These are phyloP conservation scores for Quercus aquifolioides DNA, from an alignment of 306 rosid genomes.

Conservation along the genomic window DNA sequence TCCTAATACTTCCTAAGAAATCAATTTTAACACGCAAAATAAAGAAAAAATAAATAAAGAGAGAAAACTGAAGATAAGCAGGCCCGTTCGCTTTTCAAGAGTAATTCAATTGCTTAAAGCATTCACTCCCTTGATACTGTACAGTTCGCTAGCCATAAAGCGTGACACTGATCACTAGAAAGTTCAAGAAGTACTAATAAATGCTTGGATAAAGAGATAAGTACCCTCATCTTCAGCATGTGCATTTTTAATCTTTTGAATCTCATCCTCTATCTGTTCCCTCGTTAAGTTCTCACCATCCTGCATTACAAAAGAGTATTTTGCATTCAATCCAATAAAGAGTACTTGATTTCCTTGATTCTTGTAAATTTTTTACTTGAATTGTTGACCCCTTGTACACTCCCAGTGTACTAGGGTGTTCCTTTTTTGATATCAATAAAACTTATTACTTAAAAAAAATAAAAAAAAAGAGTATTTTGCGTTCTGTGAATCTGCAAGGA, in stretches of 20 bases:
- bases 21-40: neutral
- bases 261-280: slow-evolving; percentile 78
- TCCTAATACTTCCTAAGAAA: neutral
- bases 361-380: too few species aligned
- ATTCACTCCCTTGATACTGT: neutral
- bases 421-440: too few species aligned
- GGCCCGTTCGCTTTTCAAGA: neutral
- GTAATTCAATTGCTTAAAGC: neutral
- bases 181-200: neutral
- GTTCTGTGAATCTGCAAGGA: neutral
- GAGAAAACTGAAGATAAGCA: neutral
- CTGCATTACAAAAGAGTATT: slow-evolving; percentile 38
- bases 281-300: slow-evolving; percentile 73
- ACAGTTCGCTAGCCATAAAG: neutral
- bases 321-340: too few species aligned
- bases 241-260: slow-evolving; percentile 76
- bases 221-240: slow-evolving; percentile 94
- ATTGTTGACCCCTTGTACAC: too few species aligned
- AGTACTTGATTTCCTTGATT: too few species aligned
- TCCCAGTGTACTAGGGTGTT: too few species aligned
- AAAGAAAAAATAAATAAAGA: neutral
- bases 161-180: neutral
- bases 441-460: too few species aligned
- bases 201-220: slow-evolving; percentile 5
- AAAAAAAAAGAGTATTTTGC: neutral